Evolutionary conservation across 331 rosid genomes (phyloP), one percentile per base, ranked within the genome.

Genomic region (Telfairia occidentalis): DNA sequence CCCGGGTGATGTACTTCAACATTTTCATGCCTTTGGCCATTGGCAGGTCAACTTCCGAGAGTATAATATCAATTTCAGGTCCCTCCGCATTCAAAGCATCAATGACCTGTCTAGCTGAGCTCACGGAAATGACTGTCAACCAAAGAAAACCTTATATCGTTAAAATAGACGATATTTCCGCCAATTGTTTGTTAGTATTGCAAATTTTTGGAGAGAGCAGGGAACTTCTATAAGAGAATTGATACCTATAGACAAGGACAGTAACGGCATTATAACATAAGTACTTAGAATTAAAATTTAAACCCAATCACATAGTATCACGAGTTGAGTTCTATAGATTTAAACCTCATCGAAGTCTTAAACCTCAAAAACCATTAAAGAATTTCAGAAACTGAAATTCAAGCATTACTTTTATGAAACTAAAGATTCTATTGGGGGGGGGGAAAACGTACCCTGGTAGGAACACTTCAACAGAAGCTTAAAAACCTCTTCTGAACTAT

Each of bases 31-130:
- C 99, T 85, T 90, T 95, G 67, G 86, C 79, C 83, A 83, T 79
- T 19, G 99, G 99, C 74, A 95, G 95, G 85, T 92, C 96, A 59
- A 90, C 89, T 84, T 95, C 99, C 35, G 96, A 81, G 69, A 90
- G 97, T 83, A 90, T 90, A 81, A 95, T 84, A 81, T 95, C 97
- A 57, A 95, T 95, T 72, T 95, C 89, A 70, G 88, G 88, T 6
- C 94, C 96, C 76, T 92, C 97, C 0, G 96, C 97, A 83, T 92
- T 95, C 85, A 95, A 78, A 28, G 97, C 99, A 78, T 90, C 96
- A 72, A 95, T 95, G 50, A 92, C 96, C 81, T 95, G 96, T 77
- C 99, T 88, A n/a, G 96, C 88, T 54, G 97, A 92, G 81, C 58
- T 92, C 61, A 89, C 97, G 3, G 86, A 80, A 50, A 80, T 90